Evolutionary conservation across 2,329 filamentous ascomycete species (phyloP).

Genomic region (Calonectria crousiana): DNA sequence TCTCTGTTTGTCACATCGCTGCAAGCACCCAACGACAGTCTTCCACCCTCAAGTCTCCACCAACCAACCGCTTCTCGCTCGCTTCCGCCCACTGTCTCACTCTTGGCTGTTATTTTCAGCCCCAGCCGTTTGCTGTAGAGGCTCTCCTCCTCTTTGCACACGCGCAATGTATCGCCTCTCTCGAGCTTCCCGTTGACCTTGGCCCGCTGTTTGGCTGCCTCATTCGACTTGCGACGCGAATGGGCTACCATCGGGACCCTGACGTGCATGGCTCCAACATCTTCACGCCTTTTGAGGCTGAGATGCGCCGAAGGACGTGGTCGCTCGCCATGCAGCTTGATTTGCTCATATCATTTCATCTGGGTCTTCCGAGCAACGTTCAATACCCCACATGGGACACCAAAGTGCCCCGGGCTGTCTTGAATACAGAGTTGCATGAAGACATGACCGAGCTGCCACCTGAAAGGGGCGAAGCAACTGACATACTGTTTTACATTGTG

Average conservation of each 20-base stretch:
- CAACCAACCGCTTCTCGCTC: constrained; percentile 2
- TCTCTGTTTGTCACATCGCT: constrained; percentile 1
- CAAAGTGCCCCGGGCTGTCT: neutral
- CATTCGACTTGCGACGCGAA: neutral
- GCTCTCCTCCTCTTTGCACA: constrained; percentile 3
- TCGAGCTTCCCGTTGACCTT: neutral
- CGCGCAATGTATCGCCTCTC: neutral
- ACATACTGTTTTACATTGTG: neutral
- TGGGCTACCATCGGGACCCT: constrained; percentile 13
- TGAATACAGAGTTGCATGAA: neutral
- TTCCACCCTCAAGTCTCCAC: neutral
- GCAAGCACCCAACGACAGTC: neutral
- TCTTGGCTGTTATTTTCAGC: constrained; percentile 2
- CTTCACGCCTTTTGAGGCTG: neutral
- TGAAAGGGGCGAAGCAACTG: neutral
- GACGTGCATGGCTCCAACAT: neutral
- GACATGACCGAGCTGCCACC: constrained; percentile 1
- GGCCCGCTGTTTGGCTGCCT: neutral
- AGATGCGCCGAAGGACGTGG: constrained; percentile 12
- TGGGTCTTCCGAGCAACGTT: neutral
- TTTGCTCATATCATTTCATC: constrained; percentile 1
- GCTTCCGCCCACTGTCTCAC: neutral
- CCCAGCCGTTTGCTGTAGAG: constrained; percentile 1
- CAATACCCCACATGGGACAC: constrained; percentile 8
- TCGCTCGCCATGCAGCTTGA: constrained; percentile 9